Percentiles rank a stretch among this genome's conserved stretches.
Evolutionary conservation across 441 rosid species (phyloP).

Genomic region (Raphanus hybrid): DNA sequence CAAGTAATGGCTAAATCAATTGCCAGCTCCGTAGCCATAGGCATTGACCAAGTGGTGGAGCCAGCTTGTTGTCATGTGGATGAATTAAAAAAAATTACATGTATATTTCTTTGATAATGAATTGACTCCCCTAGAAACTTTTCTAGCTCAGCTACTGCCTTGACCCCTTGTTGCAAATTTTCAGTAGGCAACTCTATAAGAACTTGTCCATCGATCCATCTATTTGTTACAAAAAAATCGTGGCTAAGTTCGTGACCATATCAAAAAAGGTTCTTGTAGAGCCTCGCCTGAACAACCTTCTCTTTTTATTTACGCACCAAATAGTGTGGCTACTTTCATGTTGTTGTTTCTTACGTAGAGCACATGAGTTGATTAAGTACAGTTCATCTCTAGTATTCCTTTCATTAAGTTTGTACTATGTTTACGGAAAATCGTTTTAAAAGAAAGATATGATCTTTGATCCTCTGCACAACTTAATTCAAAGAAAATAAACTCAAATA

Average conservation of each 20-base stretch:
- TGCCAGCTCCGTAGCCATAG: background rate
- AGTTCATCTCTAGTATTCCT: background rate
- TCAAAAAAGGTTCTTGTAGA: background rate
- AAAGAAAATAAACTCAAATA: background rate
- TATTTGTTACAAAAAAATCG: background rate
- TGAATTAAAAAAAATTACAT: too few species aligned
- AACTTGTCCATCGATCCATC: background rate
- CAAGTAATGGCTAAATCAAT: background rate
- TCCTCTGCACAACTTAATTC: background rate
- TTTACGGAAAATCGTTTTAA: background rate
- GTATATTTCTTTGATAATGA: too few species aligned
- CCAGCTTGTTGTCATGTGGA: too few species aligned
- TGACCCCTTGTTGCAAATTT: background rate
- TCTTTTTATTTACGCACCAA: slow-evolving; percentile 1
- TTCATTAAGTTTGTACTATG: background rate
- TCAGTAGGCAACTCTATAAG: background rate
- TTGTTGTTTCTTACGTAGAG: background rate
- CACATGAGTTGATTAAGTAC: background rate
- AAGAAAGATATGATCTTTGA: background rate
- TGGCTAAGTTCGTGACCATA: background rate
- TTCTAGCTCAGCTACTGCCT: background rate
- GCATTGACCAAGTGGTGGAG: too few species aligned
- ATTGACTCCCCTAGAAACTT: too few species aligned
- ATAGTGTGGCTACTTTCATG: background rate
- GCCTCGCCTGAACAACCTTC: background rate